These are phyloP conservation scores for Lophiostoma macrostomum DNA, from an alignment of 495 filamentous ascomycete genomes.

Conservation along the genomic window DNA sequence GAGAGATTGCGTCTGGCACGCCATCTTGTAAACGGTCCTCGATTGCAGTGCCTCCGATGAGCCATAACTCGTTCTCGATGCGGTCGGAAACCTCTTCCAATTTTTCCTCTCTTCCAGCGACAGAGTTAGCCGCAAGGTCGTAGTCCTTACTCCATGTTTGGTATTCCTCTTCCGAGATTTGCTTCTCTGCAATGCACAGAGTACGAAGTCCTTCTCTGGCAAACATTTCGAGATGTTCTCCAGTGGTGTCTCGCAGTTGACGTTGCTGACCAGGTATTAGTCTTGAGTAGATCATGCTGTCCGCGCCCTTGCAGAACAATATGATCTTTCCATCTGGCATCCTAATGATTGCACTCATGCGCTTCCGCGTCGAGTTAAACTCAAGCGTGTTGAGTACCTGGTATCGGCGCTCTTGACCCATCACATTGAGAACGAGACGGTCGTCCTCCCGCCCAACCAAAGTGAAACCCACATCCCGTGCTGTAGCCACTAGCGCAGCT, in stretches of 20 bases:
- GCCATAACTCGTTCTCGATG: constrained; percentile 85
- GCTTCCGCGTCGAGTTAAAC: constrained; percentile 94
- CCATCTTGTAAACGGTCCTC: constrained; percentile 97
- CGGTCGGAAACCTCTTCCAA: constrained; percentile 83
- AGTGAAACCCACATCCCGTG: constrained; percentile 95
- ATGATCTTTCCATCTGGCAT: constrained; percentile 94
- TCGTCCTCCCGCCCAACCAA: constrained; percentile 76
- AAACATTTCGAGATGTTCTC: constrained; percentile 94
- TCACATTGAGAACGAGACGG: constrained; percentile 77
- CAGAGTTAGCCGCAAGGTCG: constrained; percentile 78
- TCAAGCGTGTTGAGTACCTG: constrained; percentile 92
- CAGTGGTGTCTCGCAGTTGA: constrained; percentile 77
- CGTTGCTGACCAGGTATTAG: constrained; percentile 80
- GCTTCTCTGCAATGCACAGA: constrained; percentile 86
- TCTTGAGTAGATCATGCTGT: constrained; percentile 95
- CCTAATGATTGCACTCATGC: constrained; percentile 95
- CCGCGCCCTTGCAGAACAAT: constrained; percentile 96
- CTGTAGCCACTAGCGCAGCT: constrained; percentile 89
- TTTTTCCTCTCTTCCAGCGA: constrained; percentile 89
- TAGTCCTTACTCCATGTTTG: constrained; percentile 79
- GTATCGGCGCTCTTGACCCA: constrained; percentile 80
- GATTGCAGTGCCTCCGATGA: constrained; percentile 95
- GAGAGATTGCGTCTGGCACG: constrained; percentile 91
- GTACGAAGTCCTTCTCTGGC: constrained; percentile 93
- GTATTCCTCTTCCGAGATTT: constrained; percentile 84